Base-by-base conservation (phyloP, 805 yeast species). In the Kuraishia piskuri region DNA sequence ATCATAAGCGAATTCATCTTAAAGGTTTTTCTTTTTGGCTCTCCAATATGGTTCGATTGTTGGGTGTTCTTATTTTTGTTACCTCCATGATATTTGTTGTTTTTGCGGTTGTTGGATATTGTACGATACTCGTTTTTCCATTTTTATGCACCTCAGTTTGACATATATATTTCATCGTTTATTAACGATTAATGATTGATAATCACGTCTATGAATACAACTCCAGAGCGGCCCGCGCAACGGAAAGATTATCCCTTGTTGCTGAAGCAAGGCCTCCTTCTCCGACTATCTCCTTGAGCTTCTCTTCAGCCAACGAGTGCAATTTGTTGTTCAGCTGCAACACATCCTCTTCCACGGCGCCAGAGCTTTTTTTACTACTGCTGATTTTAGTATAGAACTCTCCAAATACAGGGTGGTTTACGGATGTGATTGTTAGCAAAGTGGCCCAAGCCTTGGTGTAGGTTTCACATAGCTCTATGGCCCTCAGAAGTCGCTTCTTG, bases 371-470 rank as follows among this genome's bases (percentile, higher is more conserved):
- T 10, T 31, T 31, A 10, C 40, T 10, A 31, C 14, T 31, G 17
- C 17, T 31, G 40, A 14, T 31, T n/a, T 31, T 12, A 31, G 4
- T n/a, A 31, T 31, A 31, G 17, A 31, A 12, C 40, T 31, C 40
- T 31, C 17, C 40, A 12, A 31, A 31, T 12, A 31, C 40, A 31
- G 17, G 40, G 17, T 31, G 40, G 40, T 31, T 31, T n/a, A 31
- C 40, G 17, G 47, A 45, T 21, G 47, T 23, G 26, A 47, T 25
- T 22, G 26, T 23, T 9, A 72, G 74, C 1, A 88, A 68, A 1
- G 92, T 91, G 36, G 79, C 66, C 96, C 96, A 91, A 17, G 89
- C 86, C 58, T 89, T 76, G 21, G 79, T 68, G 64, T 80, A 86
- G 31, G 74, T 71, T 48, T 85, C 86, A 61, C 89, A 83, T 44